Evolutionary conservation across 2,329 filamentous ascomycete genomes (phyloP).

Genomic region (Samsoniella hepiali): DNA sequence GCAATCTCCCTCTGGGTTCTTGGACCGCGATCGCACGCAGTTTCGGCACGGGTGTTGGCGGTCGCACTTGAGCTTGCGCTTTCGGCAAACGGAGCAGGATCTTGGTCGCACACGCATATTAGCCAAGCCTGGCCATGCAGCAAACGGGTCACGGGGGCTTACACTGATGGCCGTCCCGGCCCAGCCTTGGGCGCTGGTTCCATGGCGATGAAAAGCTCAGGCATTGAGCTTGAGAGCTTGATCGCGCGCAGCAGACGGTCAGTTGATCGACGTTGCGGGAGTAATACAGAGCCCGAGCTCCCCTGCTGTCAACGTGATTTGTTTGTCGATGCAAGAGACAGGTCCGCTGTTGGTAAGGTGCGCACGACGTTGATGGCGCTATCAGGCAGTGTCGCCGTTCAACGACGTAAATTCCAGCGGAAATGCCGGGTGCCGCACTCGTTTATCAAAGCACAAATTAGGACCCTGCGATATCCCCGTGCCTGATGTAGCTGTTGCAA

Average conservation of each 20-base stretch:
- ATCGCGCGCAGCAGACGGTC: neutral
- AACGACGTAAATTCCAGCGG: too few species aligned
- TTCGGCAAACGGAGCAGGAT: slow-evolving; percentile 40
- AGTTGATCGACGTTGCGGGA: neutral
- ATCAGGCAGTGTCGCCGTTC: neutral
- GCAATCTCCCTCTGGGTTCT: slow-evolving; percentile 28
- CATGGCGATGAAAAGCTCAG: neutral
- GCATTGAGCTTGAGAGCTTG: neutral
- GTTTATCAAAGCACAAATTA: too few species aligned
- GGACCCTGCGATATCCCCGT: too few species aligned
- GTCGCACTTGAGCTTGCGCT: slow-evolving; percentile 43
- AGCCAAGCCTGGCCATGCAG: neutral
- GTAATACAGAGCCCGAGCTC: neutral
- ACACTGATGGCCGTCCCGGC: slow-evolving; percentile 5
- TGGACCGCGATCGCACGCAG: slow-evolving; percentile 34
- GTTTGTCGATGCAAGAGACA: neutral
- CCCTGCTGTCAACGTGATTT: neutral
- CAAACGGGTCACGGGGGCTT: neutral
- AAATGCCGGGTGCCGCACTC: too few species aligned
- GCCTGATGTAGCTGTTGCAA: too few species aligned
- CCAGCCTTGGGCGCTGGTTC: neutral
- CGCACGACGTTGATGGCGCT: neutral
- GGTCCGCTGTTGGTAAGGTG: neutral
- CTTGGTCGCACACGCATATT: slow-evolving; percentile 22
- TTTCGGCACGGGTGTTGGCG: slow-evolving; percentile 40